Base-by-base conservation (phyloP, 2,329 filamentous ascomycete genomes). In the Penicillium hesseltinei region DNA sequence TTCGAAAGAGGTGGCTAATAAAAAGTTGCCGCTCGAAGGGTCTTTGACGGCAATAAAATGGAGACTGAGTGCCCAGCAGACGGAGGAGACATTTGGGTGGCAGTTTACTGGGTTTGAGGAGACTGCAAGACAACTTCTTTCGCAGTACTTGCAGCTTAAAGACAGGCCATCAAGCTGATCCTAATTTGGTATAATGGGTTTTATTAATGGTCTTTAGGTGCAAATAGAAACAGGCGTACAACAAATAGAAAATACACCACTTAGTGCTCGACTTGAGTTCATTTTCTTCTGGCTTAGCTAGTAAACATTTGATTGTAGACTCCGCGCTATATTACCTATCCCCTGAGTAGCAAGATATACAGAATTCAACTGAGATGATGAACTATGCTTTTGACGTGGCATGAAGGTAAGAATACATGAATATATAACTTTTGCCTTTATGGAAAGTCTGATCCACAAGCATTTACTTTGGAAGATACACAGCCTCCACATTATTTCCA, bases 401-500 rank as follows among this genome's bases (percentile, higher is more conserved):
- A n/a, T 36, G 35, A 17, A 8, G 3, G 8, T 36, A 36, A 8
- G 33, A 31, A 13, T 31, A 31, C 11, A 31, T 31, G 5, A 31
- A 13, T 31, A 31, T 5, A 31, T 13, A 31, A 5, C 29, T 13
- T 31, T 31, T 31, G 11, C 11, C 11, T 5, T 31, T 31, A 5
- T 13, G 29, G 29, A 31, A 13, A 31, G 29, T 8, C 15, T 36
- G 15, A 17, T 17, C 5, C 7, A 4, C 46, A 8, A 9, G 21
- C 2, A 8, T 52, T 31, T 42, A 54, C 4, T 54, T 54, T 9
- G 33, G 23, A 23, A 54, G 15, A 29, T 36, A 54, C 13, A 54
- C 52, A 23, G 44, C 52, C 47, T 54, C 52, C 21, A 54, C n/a
- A 9, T 49, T 42, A 8, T 48, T 54, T 4, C 52, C 44, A 2